Percentiles rank a stretch among this genome's conserved stretches.
These are phyloP conservation scores for Cynanchum wilfordii DNA, from an alignment of 257 asterid genomes.

Conservation along the genomic window DNA sequence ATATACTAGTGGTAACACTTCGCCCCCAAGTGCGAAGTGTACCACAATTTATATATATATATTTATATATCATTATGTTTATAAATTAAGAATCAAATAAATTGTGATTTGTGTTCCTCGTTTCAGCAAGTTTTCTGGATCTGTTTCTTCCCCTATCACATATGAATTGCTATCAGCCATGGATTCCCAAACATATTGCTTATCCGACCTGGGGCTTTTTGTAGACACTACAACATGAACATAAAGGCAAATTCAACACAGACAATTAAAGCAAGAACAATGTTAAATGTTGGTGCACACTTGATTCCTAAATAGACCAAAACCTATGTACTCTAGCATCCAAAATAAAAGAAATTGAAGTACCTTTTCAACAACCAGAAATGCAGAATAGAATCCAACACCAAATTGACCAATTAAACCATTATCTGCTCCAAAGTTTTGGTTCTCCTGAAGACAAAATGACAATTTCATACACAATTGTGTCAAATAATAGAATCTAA, in stretches of 20 bases:
- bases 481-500: neutral
- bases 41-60: too few relatives aligned
- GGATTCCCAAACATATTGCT: conserved; percentile 92
- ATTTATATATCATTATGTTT: too few relatives aligned
- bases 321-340: neutral
- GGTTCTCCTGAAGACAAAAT: conserved; percentile 52
- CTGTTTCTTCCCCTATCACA: conserved; percentile 70
- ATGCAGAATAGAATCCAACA: conserved; percentile 96
- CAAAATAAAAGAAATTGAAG: neutral
- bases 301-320: neutral
- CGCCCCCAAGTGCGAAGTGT: too few relatives aligned
- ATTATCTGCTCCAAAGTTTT: conserved; percentile 75
- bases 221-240: conserved; percentile 85
- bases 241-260: conserved; percentile 3
- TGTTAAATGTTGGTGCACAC: neutral
- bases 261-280: conserved; percentile 14
- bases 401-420: conserved; percentile 99
- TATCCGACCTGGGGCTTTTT: conserved; percentile 92
- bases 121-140: conserved; percentile 53
- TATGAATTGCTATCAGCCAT: conserved; percentile 89
- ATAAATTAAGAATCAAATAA: too few relatives aligned
- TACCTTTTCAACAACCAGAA: conserved; percentile 90
- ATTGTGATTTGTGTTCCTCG: conserved; percentile 98
- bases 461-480: conserved; percentile 10
- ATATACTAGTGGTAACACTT: too few relatives aligned